Base-by-base conservation (phyloP, 2,329 filamentous ascomycete species). In the Colletotrichum orchidophilum region DNA sequence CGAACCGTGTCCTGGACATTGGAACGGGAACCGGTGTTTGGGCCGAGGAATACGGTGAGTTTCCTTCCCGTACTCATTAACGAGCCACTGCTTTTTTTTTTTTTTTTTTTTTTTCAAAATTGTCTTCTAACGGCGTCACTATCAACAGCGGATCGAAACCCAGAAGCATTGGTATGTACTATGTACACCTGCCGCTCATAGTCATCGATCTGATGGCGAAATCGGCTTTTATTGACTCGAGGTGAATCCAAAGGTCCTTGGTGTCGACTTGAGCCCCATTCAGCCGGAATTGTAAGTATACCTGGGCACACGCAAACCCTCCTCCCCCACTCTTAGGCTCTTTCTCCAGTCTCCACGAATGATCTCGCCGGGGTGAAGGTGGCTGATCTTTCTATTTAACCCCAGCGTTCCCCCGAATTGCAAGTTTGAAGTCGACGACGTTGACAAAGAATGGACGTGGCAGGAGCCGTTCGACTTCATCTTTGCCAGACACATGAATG, bases 181-280 rank as follows among this genome's bases (percentile, higher is more conserved):
- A 54, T 58, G 49, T 0, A 3, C 1, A 11, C 18, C 15, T 0
- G 3, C 6, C 5, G 6, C 0, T 18, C 4, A 18, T n/a, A 8
- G 2, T 12, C 3, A 5, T 6, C 15, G 18, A 1, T 1, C 5
- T 12, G 3, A 39, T 24, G 33, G 7, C 13, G n/a, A 3, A 13
- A 6, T 2, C 9, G 29, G 9, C 24, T 9, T 15, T 9, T 7
- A 8, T 5, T 33, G 2, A 27, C 11, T 18, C 63, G 3, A 53
- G 18, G 15, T 9, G 2, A 29, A 6, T 9, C 8, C 11, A 2
- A 42, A 74, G 73, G 76, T 77, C 24, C 64, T 76, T 6, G 78
- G 78, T 5, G 76, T 80, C 26, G 81, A 82, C 66, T 63, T 82
- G 2, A 77, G 76, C 5, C 79, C 80, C 0, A 80, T 82, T 24